Evolutionary conservation across 2,329 filamentous ascomycete species (phyloP), one percentile per base, ranked within the genome.

Genomic region (Aschersonia sp.): DNA sequence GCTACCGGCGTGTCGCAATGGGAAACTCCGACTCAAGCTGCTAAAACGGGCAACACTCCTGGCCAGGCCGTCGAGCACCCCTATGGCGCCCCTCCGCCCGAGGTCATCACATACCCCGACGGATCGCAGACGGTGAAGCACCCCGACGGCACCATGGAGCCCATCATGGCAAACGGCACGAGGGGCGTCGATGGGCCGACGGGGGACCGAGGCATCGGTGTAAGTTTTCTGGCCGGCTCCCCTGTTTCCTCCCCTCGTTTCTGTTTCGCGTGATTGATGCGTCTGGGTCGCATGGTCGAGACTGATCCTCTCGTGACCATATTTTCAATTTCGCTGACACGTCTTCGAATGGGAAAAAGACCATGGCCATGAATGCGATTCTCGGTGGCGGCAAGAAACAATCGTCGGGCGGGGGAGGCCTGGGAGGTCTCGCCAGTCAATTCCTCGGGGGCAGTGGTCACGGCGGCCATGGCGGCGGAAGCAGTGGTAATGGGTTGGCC

Each of bases 1-100:
- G 80, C 79, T 47, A 85, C 82, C 5, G 82, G 82, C 45, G 71
- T 77, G 40, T 84, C 82, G 52, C 82, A 85, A 64, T 86, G 83
- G 82, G 82, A 85, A n/a, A 73, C 75, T 32, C 82, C 82, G 32
- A 85, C 78, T 10, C 70, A 78, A 50, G 72, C 80, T 45, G 80
- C 76, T 5, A 78, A 77, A 43, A 73, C 75, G 29, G 77, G 79
- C 52, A 78, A 69, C 58, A 80, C 76, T 40, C 80, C 76, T 44
- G 74, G 67, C 51, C 72, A 71, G 49, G 68, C 62, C 47, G 56
- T 61, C 51, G 77, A 82, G 28, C 80, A 84, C 56, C 81, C 80
- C 4, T 84, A 82, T 62, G 77, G 78, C 50, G 66, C 70, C 9
- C 76, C 77, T 48, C 68, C 74, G 46, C 65, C 67, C 47, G 68